These are phyloP conservation scores for Ottelia alismoides DNA, from an alignment of 106 monocot species.

Conservation along the genomic window DNA sequence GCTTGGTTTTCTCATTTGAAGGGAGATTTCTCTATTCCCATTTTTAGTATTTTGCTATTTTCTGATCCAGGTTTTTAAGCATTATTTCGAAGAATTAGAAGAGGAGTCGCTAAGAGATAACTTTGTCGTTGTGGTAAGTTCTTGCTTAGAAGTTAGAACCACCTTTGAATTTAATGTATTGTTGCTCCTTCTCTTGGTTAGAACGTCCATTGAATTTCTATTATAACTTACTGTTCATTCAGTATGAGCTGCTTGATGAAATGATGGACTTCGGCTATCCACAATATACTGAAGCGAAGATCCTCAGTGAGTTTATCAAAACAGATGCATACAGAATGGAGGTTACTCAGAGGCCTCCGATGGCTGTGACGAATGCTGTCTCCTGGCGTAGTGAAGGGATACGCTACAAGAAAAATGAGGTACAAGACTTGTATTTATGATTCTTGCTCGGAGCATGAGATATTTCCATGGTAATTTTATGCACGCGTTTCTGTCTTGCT, in stretches of 20 bases:
- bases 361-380: slow-evolving; percentile 99
- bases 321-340: slow-evolving; percentile 98
- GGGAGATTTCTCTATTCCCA: too few species aligned
- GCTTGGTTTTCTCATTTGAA: too few species aligned
- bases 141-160: too few species aligned
- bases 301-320: slow-evolving; percentile 93
- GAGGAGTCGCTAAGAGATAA: slow-evolving; percentile 97
- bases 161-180: slow-evolving; percentile 1
- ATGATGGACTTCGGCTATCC: slow-evolving; percentile 99
- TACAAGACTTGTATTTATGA: slow-evolving; percentile 19
- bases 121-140: slow-evolving; percentile 95
- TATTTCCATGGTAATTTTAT: neutral
- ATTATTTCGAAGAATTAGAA: slow-evolving; percentile 94
- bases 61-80: slow-evolving; percentile 89
- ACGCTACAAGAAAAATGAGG: slow-evolving; percentile 97
- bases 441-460: neutral
- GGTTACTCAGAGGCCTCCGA: slow-evolving; percentile 86
- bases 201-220: too few species aligned
- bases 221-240: neutral
- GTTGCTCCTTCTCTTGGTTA: neutral
- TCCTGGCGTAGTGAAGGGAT: slow-evolving; percentile 98
- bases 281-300: slow-evolving; percentile 92
- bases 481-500: neutral
- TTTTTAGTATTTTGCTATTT: too few species aligned
- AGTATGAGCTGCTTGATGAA: slow-evolving; percentile 96